These are phyloP conservation scores for Mycena alexandri DNA, from an alignment of 768 basidiomycete genomes.

Conservation along the genomic window DNA sequence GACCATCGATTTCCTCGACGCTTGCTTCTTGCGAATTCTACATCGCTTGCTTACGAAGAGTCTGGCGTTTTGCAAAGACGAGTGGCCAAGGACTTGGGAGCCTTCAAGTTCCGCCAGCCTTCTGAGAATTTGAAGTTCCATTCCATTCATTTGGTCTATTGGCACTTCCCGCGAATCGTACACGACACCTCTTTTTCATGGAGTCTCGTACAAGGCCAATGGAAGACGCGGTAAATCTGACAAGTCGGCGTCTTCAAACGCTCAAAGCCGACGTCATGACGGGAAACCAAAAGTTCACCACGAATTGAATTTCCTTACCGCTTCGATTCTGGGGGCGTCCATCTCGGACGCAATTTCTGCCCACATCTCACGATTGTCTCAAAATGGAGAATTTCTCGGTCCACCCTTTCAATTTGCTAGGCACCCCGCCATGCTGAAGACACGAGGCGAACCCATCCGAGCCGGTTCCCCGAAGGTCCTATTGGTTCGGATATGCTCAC, in stretches of 20 bases:
- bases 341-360: conserved; percentile 6
- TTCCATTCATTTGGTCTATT: conserved; percentile 17
- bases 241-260: not conserved
- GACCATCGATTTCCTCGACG: not conserved
- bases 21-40: too few species aligned
- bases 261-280: not conserved
- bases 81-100: too few species aligned
- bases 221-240: conserved; percentile 7
- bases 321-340: not conserved
- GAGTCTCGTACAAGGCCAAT: not conserved
- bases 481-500: conserved; percentile 13
- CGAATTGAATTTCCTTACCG: not conserved
- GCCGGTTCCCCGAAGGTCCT: conserved; percentile 31
- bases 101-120: not conserved
- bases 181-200: not conserved
- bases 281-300: too few species aligned
- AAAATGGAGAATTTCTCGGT: conserved; percentile 23
- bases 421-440: conserved; percentile 4
- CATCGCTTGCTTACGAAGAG: too few species aligned
- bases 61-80: too few species aligned
- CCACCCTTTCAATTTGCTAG: not conserved
- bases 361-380: conserved; percentile 29
- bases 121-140: not conserved
- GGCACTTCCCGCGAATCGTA: not conserved
- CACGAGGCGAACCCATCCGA: conserved; percentile 34